Evolutionary conservation across 805 yeast genomes (phyloP), one percentile per base, ranked within the genome.

Genomic region (Lipomyces sp.): DNA sequence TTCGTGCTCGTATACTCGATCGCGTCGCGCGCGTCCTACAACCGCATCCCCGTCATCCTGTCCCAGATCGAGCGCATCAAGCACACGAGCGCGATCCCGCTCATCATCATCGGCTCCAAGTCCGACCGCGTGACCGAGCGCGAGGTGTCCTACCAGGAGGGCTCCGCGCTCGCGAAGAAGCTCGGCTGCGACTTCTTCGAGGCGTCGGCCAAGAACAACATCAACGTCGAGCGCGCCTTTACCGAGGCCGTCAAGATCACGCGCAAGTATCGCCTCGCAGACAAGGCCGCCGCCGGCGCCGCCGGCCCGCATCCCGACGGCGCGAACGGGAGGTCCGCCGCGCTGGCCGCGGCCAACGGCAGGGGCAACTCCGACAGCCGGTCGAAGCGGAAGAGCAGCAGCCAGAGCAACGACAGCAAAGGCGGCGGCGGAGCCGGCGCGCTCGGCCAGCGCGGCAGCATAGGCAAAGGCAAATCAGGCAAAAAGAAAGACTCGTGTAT

Each of bases 111-210:
- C 35, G 98, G 96, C 47, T 89, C 88, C 69, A 91, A 91, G 68
- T 85, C 95, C 61, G 98, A 91, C 70, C 74, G 87, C 55, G 79
- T 77, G 7, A 79, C 79, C 21, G 89, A 84, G 59, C 75, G 96
- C 54, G 83, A 77, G n/a, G 75, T 89, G 18, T 18, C 49, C 2
- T 42, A 45, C 18, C 29, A 34, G 11, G 47, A 50, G 32, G 55
- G 96, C 38, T 82, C 86, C 45, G 79, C 79, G 50, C 84, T 88
- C 3, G 86, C 95, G 26, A 84, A 84, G 56, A 79, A 80, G 51
- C 86, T 96, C 95, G 95, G 91, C 16, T 77, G 79, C 62, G 93
- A 86, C 2, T 91, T 90, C 63, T 87, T 88, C 68, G 96, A 90
- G 68, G 84, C 95, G 1, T 83, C 93, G 62, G 98, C 98, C n/a